phyloP scores from a whole-genome alignment of 2,329 filamentous ascomycete species.

The Penicillium oxalicum region DNA sequence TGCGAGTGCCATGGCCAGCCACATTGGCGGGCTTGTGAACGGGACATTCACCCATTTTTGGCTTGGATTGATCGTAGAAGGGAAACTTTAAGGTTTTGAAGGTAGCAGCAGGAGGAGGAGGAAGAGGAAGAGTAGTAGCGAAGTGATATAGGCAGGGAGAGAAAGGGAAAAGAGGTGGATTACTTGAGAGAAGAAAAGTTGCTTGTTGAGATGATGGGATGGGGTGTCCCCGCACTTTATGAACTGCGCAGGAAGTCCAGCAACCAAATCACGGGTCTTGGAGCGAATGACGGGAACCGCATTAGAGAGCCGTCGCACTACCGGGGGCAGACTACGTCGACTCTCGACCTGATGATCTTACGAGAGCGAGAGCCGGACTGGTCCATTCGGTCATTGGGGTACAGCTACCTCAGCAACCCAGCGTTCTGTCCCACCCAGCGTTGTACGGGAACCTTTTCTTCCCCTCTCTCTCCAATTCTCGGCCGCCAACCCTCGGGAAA shows the following conservation, averaged over 20 bases:
- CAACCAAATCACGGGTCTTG: neutral
- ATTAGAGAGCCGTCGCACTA: constrained; percentile 1
- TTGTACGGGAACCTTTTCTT: too few relatives aligned
- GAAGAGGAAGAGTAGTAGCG: neutral
- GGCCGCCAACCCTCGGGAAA: constrained; percentile 3
- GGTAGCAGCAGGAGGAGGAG: neutral
- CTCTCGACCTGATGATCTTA: too few relatives aligned
- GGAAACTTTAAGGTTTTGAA: neutral
- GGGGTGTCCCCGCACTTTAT: constrained; percentile 13
- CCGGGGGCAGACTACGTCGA: too few relatives aligned
- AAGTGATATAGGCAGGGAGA: neutral
- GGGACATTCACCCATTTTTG: constrained; percentile 27
- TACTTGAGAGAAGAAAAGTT: neutral
- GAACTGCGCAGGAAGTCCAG: neutral
- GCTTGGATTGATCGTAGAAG: neutral
- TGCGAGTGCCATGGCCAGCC: constrained; percentile 59
- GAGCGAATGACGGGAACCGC: constrained; percentile 11
- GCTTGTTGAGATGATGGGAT: neutral
- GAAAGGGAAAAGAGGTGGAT: neutral
- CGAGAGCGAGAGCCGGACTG: too few relatives aligned
- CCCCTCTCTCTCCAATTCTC: too few relatives aligned
- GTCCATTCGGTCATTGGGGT: too few relatives aligned
- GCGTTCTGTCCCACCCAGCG: too few relatives aligned
- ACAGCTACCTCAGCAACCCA: too few relatives aligned
- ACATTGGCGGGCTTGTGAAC: constrained; percentile 30